Conservation (phyloP, 2,329 filamentous ascomycete genomes). For the Aureobasidium sp. region DNA sequence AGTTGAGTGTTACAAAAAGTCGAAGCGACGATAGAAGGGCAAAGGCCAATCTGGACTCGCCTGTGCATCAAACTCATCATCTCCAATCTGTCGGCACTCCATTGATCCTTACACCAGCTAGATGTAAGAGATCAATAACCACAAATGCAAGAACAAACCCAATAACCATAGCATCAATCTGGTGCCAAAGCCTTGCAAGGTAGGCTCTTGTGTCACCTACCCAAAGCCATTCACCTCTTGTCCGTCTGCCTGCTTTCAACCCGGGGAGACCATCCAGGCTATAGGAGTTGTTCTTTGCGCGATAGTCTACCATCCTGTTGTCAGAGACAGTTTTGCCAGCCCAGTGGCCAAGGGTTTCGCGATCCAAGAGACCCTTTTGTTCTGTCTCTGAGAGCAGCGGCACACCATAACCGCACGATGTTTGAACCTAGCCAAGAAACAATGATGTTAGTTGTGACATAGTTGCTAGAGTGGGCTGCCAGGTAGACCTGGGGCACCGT, state of each 20-base stretch:
- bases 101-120: background rate
- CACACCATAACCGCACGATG: conserved; percentile 60
- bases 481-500: too few species aligned
- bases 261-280: conserved; percentile 57
- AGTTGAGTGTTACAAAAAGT: too few species aligned
- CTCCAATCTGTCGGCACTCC: background rate
- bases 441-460: background rate
- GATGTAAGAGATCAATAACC: background rate
- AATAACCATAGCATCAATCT: conserved; percentile 23
- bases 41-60: too few species aligned
- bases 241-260: conserved; percentile 46
- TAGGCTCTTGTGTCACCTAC: conserved; percentile 31
- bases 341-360: conserved; percentile 51
- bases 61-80: background rate
- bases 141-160: conserved; percentile 20
- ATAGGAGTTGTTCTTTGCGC: conserved; percentile 46
- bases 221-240: conserved; percentile 43
- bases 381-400: conserved; percentile 41
- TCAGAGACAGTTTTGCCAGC: conserved; percentile 43
- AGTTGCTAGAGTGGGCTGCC: too few species aligned
- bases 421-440: conserved; percentile 43
- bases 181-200: conserved; percentile 18
- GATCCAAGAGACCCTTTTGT: conserved; percentile 34
- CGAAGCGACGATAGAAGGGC: too few species aligned
- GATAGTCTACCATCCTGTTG: conserved; percentile 50